Evolutionary conservation across 176 grass and related monocot genomes (phyloP).

Genomic region (Aegilops sharonensis): DNA sequence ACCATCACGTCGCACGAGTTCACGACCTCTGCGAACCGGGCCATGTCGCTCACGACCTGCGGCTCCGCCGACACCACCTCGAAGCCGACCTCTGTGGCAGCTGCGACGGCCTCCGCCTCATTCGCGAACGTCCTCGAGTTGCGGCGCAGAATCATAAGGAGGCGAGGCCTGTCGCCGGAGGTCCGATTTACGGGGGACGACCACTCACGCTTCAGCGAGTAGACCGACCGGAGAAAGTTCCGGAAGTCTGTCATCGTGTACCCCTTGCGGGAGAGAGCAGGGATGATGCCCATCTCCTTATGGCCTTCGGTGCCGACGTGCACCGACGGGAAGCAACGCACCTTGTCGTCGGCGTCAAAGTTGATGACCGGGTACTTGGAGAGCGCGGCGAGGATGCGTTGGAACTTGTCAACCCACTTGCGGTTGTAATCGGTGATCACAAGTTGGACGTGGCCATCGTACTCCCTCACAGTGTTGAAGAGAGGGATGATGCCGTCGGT

Average conservation of each 20-base stretch:
- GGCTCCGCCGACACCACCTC: conserved; percentile 45
- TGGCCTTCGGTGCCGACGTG: conserved; percentile 50
- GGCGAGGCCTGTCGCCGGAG: conserved; percentile 32
- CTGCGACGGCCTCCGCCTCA: conserved; percentile 28
- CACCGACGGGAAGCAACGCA: conserved; percentile 60
- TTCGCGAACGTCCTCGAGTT: conserved; percentile 50
- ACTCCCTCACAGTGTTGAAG: conserved; percentile 47
- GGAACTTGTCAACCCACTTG: conserved; percentile 43
- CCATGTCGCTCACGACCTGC: conserved; percentile 23
- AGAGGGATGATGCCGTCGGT: conserved; percentile 69
- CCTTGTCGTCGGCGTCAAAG: conserved; percentile 43
- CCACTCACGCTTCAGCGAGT: conserved; percentile 38
- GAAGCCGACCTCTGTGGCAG: conserved; percentile 30
- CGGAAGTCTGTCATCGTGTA: conserved; percentile 53
- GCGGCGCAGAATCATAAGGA: conserved; percentile 48
- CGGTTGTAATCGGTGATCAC: conserved; percentile 28
- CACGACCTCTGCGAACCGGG: conserved; percentile 28
- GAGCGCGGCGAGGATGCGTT: conserved; percentile 29
- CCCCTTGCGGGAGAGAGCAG: conserved; percentile 27
- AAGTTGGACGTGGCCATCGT: conserved; percentile 45
- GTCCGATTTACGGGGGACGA: background rate
- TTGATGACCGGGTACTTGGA: conserved; percentile 48
- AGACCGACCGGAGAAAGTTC: conserved; percentile 44
- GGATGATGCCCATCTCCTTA: conserved; percentile 55
- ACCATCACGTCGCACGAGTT: conserved; percentile 7